Evolutionary conservation across 139 green algal species (phyloP), one percentile per base, ranked within the genome.

Genomic region (Gonium pectorale): DNA sequence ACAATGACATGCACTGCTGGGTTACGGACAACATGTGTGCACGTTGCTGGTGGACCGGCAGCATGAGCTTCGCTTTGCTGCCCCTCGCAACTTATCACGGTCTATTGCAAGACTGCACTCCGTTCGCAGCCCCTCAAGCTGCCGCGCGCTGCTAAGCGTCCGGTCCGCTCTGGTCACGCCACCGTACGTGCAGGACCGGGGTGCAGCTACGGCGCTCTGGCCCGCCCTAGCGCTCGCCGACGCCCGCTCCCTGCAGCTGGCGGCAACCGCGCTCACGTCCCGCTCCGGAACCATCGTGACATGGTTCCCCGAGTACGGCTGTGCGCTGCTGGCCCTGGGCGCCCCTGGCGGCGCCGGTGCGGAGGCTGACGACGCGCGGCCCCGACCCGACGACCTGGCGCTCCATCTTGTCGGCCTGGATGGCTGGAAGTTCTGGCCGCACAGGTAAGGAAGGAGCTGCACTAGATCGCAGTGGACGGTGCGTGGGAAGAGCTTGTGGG

Each of bases 351-450:
- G 15, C 33, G 62, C 3, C 62, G 62, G 62, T 40, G 67, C 67
- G 1, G 67, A 38, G 2, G 33, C 6, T 0, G 49, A 33, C 3
- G 35, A 40, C 64, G 29, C 73, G 43, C 44, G 62, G 31, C 19
- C 62, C 8, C 24, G 33, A 8, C 77, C 77, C 40, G 79, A 60
- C 15, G 8, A 51, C 2, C 27, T 87, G 27, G 8, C 15, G 0
- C 54, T 90, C 52, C 26, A 60, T 3, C 19, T 90, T 17, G 54
- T 90, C 4, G 71, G 40, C 0, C 72, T 87, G 35, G 86, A 90
- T 37, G 60, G 62, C n/a, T 90, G 86, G 86, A 1, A 21, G 6
- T 78, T 85, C 24, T 2, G 29, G 4, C 7, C 62, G 0, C 86
- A 90, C 64, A 78, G 66, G 66, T 67, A 66, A 0, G 56, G 17